A percentile compares a stretch with the other conserved stretches of the same genome.
These are phyloP conservation scores for Ustilago curta DNA, from an alignment of 1,284 basidiomycete species.

Conservation along the genomic window DNA sequence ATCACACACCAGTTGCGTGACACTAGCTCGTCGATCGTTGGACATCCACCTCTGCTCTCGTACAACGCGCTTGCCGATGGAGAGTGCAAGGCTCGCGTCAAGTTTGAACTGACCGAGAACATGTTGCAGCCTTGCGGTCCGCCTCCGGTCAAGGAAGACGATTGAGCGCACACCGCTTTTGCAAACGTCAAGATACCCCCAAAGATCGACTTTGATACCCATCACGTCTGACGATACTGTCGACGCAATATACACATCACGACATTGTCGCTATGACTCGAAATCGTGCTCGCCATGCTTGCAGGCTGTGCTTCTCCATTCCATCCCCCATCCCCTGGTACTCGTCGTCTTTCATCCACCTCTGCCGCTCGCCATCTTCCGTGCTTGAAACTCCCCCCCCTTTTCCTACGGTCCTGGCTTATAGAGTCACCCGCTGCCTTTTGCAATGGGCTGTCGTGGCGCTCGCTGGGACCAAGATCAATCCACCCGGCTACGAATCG, in stretches of 20 bases:
- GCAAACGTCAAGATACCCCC: constrained; percentile 27
- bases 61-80: constrained; percentile 94
- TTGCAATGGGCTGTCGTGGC: constrained; percentile 51
- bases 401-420: constrained; percentile 49
- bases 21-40: constrained; percentile 89
- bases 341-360: background rate
- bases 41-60: constrained; percentile 85
- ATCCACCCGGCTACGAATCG: constrained; percentile 12
- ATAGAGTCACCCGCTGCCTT: constrained; percentile 60
- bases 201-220: constrained; percentile 14
- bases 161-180: constrained; percentile 64
- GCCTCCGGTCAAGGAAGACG: constrained; percentile 91
- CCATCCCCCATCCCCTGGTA: background rate
- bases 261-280: background rate
- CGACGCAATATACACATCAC: constrained; percentile 4
- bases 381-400: constrained; percentile 25
- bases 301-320: constrained; percentile 1
- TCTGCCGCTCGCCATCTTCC: background rate
- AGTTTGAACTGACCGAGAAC: constrained; percentile 81
- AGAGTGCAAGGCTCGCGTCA: constrained; percentile 86
- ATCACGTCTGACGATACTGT: constrained; percentile 17
- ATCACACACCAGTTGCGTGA: constrained; percentile 96
- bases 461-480: constrained; percentile 60
- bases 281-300: background rate
- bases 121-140: constrained; percentile 99